Evolutionary conservation across 2,329 filamentous ascomycete species (phyloP), one percentile per base, ranked within the genome.

Genomic region (Botrytis paeoniae): DNA sequence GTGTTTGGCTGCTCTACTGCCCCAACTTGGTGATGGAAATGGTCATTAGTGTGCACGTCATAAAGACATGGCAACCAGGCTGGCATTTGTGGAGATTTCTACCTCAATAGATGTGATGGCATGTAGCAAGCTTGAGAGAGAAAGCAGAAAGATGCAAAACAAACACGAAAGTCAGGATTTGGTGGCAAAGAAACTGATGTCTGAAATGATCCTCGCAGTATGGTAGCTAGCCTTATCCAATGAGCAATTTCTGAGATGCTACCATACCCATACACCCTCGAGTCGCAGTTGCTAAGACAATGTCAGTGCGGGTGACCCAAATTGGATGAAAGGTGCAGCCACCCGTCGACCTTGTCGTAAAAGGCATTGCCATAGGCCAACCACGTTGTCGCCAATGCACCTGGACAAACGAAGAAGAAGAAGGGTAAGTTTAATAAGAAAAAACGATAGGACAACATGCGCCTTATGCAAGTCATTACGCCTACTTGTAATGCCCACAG

Each of bases 381-480:
- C 77, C 78, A 80, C 76, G 76, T 78, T 80, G 73, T 79, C 77
- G 76, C 70, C 75, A 74, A 77, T 75, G 75, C 74, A 77, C 54
- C 59, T 74, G 62, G 68, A 76, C 78, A 79, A 79, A 80, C 79
- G 78, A 70, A 77, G 74, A 66, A 77, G 74, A 66, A 76, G 73
- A 72, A 73, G 51, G 66, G 57, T 74, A 51, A 61, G 63, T 64
- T 43, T 68, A 69, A 60, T 70, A 48, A 57, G 62, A 43, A 22
- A 22, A n/a, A 51, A 65, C 73, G 71, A 78, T 78, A 78, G 77
- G 76, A 63, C 74, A 61, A 64, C 29, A 70, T 75, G 74, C 73
- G 75, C 74, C 73, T 74, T 72, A 72, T 72, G 70, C 70, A 72
- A 59, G 70, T 72, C 76, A 77, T 72, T 68, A 74, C 73, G 69